Conservation (phyloP, 2,329 filamentous ascomycete genomes). For the Graphilbum fragrans region DNA sequence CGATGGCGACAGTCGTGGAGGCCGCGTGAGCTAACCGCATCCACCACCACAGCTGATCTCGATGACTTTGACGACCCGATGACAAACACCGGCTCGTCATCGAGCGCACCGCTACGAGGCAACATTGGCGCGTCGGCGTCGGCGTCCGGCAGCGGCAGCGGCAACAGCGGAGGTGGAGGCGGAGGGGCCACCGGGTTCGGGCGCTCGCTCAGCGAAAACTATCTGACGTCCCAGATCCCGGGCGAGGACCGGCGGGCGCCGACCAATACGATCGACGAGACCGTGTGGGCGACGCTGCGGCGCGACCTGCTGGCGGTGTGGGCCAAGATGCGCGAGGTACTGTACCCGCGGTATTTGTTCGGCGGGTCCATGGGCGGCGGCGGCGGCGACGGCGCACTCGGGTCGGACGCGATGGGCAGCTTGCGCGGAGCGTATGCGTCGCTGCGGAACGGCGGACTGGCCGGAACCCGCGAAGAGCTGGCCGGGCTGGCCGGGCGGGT, state of each 20-base stretch:
- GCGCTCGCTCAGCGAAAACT: conserved; percentile 56
- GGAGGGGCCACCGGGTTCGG: conserved; percentile 23
- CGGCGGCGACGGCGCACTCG: not conserved
- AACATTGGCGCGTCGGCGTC: conserved; percentile 51
- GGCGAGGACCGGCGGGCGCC: conserved; percentile 87
- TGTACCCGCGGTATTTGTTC: conserved; percentile 90
- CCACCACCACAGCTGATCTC: conserved; percentile 75
- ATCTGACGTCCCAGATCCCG: conserved; percentile 78
- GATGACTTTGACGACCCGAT: conserved; percentile 90
- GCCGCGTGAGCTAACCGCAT: no score
- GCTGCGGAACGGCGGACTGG: conserved; percentile 44
- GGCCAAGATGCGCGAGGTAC: conserved; percentile 95
- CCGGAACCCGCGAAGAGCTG: conserved; percentile 50
- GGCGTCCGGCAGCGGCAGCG: not conserved
- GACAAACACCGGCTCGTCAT: conserved; percentile 52
- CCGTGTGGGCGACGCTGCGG: conserved; percentile 92
- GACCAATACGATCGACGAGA: conserved; percentile 91
- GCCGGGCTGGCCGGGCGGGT: conserved; percentile 48
- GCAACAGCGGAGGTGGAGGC: not conserved
- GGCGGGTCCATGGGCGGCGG: conserved; percentile 52
- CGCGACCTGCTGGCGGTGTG: conserved; percentile 87
- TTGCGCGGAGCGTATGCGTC: conserved; percentile 51
- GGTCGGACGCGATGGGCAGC: not conserved
- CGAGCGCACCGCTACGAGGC: conserved; percentile 70
- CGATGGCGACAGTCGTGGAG: not conserved